Evolutionary conservation across 2,329 filamentous ascomycete species (phyloP).

Genomic region (Blastomyces parvus): DNA sequence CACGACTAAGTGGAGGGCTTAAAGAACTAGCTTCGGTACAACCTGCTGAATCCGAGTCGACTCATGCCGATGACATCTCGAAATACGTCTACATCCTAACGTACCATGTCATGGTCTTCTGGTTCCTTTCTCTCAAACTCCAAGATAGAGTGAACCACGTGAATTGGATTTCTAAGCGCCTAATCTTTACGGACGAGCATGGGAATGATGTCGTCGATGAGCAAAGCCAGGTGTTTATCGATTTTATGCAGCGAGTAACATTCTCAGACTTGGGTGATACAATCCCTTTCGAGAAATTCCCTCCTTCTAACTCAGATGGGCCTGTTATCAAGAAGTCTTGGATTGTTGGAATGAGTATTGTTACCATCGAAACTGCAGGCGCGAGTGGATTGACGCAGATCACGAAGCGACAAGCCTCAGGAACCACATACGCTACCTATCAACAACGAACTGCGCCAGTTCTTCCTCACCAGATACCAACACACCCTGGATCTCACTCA

Average conservation of each 20-base stretch:
- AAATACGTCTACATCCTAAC: constrained; percentile 91
- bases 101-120: constrained; percentile 92
- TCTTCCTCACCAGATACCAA: constrained; percentile 37
- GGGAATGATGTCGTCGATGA: constrained; percentile 74
- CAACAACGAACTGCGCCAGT: constrained; percentile 39
- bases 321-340: constrained; percentile 40
- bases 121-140: constrained; percentile 85
- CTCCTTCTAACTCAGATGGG: constrained; percentile 34
- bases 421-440: constrained; percentile 41
- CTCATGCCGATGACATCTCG: constrained; percentile 63
- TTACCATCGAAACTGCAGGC: constrained; percentile 42
- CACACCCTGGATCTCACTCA: constrained; percentile 32
- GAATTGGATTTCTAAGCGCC: constrained; percentile 77
- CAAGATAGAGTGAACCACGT: constrained; percentile 76
- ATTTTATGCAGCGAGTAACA: constrained; percentile 84
- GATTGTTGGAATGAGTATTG: constrained; percentile 44
- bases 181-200: constrained; percentile 65
- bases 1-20: constrained; percentile 37
- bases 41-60: constrained; percentile 26
- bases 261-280: constrained; percentile 75
- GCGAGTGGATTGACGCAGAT: constrained; percentile 41
- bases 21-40: constrained; percentile 32
- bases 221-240: constrained; percentile 84
- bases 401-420: constrained; percentile 43
- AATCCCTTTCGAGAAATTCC: constrained; percentile 34